A percentile compares a stretch with the other conserved stretches of the same genome.
phyloP scores from a whole-genome alignment of 2,329 filamentous ascomycete genomes.

The Alternaria atra region DNA sequence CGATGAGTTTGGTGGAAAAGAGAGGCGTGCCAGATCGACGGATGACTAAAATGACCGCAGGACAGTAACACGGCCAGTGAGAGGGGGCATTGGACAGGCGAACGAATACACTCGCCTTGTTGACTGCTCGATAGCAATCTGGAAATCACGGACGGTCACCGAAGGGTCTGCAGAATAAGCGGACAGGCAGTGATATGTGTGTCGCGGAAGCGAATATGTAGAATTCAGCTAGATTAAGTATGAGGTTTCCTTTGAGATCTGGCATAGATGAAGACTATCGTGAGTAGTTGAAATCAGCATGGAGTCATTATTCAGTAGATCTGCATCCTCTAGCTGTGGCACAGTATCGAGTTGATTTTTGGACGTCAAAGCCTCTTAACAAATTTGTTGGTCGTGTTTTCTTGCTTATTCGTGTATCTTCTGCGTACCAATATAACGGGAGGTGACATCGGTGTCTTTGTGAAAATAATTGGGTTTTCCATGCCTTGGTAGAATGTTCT shows the following conservation, averaged over 20 bases:
- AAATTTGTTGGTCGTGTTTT: neutral
- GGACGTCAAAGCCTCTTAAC: neutral
- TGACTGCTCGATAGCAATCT: neutral
- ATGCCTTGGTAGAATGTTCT: neutral
- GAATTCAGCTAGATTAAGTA: too few relatives aligned
- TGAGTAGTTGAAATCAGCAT: too few relatives aligned
- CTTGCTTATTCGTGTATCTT: neutral
- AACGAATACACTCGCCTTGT: neutral
- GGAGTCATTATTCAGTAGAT: too few relatives aligned
- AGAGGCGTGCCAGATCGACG: neutral
- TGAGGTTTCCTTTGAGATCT: too few relatives aligned
- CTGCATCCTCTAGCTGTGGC: too few relatives aligned
- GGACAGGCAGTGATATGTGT: neutral
- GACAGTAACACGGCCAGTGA: neutral
- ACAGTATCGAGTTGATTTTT: neutral
- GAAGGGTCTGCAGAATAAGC: neutral
- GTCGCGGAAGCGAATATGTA: neutral
- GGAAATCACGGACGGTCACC: neutral
- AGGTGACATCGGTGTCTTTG: neutral
- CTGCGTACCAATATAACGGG: neutral
- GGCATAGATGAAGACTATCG: too few relatives aligned
- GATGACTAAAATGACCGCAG: neutral
- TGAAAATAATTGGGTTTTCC: neutral
- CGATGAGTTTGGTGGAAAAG: neutral
- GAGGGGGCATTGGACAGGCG: neutral